Base-by-base conservation (phyloP, 2,329 filamentous ascomycete genomes). In the Clonostachys chloroleuca region DNA sequence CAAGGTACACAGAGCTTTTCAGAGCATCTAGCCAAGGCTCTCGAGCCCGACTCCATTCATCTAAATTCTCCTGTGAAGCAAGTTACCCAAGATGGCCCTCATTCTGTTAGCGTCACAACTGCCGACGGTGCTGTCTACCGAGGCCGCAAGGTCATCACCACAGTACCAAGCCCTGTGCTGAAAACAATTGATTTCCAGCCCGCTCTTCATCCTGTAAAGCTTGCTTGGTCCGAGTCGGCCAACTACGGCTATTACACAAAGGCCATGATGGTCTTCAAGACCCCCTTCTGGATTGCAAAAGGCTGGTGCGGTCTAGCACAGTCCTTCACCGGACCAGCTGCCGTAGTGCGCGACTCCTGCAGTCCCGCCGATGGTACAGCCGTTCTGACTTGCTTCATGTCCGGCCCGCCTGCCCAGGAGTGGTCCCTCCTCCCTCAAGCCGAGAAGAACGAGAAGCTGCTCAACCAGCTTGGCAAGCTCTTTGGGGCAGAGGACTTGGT, bases 161-260 rank as follows among this genome's bases (percentile, higher is more conserved):
- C 77, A 0, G 59, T 80, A 0, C 73, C 78, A 0, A 70, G 66
- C 3, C 69, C 77, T 0, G 59, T 73, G 1, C 63, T 73, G 18
- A 64, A 67, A 34, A 65, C 59, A 6, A 73, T 83, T 33, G 47
- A 40, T 0, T 81, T 82, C 57, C 45, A 56, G 0, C 79, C 80
- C 0, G 47, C 63, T 0, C 64, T 83, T 1, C 72, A 73, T 0
- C 33, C 52, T 0, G 50, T 54, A 2, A 78, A 76, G 51, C 54
- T 57, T n/a, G 55, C 60, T 0, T 57, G 50, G 18, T 52, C 60
- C 12, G 53, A 66, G 4, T 60, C 66, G 0, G 65, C 64, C 7
- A 57, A 52, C 0, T 68, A 72, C 37, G 75, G 77, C 4, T 72
- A 73, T 49, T 77, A 78, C 53, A 71, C 67, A 43, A 81, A 82